Percentiles rank a stretch among this genome's conserved stretches.
Evolutionary conservation across 2,329 filamentous ascomycete genomes (phyloP).

Genomic region (Ophiognomonia clavigignenti-juglandacearum): DNA sequence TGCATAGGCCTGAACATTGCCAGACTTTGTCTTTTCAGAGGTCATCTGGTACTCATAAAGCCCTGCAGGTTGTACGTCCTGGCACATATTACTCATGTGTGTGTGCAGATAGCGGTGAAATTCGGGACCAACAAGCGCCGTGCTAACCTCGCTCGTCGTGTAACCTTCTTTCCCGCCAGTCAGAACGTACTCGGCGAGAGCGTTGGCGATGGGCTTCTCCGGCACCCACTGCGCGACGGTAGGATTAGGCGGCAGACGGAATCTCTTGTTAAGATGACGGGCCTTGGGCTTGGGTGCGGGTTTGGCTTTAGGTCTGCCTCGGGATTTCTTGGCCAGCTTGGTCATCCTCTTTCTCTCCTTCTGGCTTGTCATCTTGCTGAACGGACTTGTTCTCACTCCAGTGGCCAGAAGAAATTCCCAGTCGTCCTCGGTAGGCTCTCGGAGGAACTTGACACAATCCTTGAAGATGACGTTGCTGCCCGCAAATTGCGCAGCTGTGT

Average conservation of each 20-base stretch:
- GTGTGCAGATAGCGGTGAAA: slow-evolving; percentile 32
- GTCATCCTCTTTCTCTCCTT: slow-evolving; percentile 16
- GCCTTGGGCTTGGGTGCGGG: background rate
- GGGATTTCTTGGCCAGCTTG: too few relatives aligned
- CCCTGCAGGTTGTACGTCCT: slow-evolving; percentile 33
- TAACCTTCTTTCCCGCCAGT: slow-evolving; percentile 27
- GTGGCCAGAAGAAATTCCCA: slow-evolving; percentile 52
- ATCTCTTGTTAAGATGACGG: slow-evolving; percentile 11
- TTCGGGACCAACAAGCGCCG: slow-evolving; percentile 28
- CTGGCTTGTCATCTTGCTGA: slow-evolving; percentile 19
- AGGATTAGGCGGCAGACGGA: slow-evolving; percentile 4
- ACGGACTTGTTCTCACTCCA: slow-evolving; percentile 32
- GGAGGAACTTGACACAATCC: slow-evolving; percentile 55
- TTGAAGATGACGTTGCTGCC: slow-evolving; percentile 48
- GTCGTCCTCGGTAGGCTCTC: slow-evolving; percentile 51
- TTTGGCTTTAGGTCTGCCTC: too few relatives aligned
- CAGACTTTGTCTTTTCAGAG: slow-evolving; percentile 31
- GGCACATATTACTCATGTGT: slow-evolving; percentile 26
- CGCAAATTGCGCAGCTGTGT: slow-evolving; percentile 51
- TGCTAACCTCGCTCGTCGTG: slow-evolving; percentile 31
- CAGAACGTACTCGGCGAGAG: slow-evolving; percentile 30
- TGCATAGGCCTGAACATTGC: slow-evolving; percentile 37
- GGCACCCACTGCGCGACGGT: slow-evolving; percentile 24
- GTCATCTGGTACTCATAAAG: slow-evolving; percentile 34
- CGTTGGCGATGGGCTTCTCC: slow-evolving; percentile 30